phyloP scores from a whole-genome alignment of 164 flowering plant species.

The Berberis thunbergii region DNA sequence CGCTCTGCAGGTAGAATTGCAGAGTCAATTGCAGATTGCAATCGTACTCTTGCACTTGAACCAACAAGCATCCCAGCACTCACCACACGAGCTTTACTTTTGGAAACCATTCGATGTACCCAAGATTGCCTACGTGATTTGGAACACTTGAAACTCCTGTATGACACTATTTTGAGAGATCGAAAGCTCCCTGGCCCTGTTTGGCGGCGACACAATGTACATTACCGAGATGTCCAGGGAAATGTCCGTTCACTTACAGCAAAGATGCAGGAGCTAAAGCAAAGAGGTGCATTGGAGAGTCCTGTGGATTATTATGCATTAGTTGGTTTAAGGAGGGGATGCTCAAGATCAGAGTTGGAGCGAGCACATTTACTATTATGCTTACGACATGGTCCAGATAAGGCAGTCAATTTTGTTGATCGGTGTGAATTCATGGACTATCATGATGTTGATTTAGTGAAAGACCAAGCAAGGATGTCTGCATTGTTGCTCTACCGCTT shows the following conservation, averaged over 20 bases:
- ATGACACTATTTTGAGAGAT: constrained; percentile 73
- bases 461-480: constrained; percentile 77
- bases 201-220: constrained; percentile 57
- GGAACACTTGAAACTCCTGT: constrained; percentile 80
- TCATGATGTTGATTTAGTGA: constrained; percentile 56
- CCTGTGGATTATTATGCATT: constrained; percentile 69
- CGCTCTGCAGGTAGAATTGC: constrained; percentile 65
- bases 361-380: constrained; percentile 67
- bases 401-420: constrained; percentile 49
- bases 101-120: constrained; percentile 62
- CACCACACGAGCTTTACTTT: constrained; percentile 48
- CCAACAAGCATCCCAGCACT: constrained; percentile 74
- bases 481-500: constrained; percentile 64
- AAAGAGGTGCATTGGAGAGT: constrained; percentile 63
- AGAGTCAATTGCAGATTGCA: constrained; percentile 82
- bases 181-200: constrained; percentile 76
- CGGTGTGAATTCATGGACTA: constrained; percentile 72
- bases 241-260: constrained; percentile 42
- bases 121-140: constrained; percentile 87
- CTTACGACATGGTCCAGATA: constrained; percentile 75
- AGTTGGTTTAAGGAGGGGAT: constrained; percentile 79
- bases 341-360: constrained; percentile 78
- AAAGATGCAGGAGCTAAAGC: constrained; percentile 58
- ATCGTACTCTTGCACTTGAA: constrained; percentile 67
- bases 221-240: constrained; percentile 64